A percentile compares a stretch with the other conserved stretches of the same genome.
Evolutionary conservation across 306 rosid species (phyloP).

Genomic region (Quercus gilva): DNA sequence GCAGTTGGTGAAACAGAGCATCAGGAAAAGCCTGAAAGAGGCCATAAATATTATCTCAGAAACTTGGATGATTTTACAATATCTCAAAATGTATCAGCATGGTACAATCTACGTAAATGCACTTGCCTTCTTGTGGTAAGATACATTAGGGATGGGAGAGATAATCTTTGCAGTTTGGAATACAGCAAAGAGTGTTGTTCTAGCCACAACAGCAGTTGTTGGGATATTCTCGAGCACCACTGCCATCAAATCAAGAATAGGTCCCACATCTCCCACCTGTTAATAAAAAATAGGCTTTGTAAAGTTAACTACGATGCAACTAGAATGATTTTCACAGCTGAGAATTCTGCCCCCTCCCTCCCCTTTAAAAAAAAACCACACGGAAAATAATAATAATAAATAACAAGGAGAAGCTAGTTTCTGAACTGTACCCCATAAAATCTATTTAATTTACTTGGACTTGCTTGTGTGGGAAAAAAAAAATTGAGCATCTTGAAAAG

Average conservation of each 20-base stretch:
- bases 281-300: conserved; percentile 34
- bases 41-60: conserved; percentile 7
- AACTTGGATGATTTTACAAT: conserved; percentile 22
- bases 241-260: conserved; percentile 90
- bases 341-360: background rate
- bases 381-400: too few relatives aligned
- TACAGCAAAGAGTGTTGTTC: conserved; percentile 74
- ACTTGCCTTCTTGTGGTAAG: conserved; percentile 78
- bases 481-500: background rate
- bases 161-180: conserved; percentile 73
- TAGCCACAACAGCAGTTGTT: conserved; percentile 47
- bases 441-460: background rate
- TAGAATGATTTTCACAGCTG: conserved; percentile 3
- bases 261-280: conserved; percentile 89
- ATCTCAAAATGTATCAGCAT: conserved; percentile 15
- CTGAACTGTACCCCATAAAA: background rate
- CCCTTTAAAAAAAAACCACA: background rate
- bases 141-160: conserved; percentile 71
- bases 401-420: background rate
- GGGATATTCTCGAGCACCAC: conserved; percentile 76
- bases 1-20: conserved; percentile 90
- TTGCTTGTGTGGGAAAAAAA: background rate
- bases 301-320: conserved; percentile 9
- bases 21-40: conserved; percentile 84
- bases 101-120: conserved; percentile 10